phyloP scores from a whole-genome alignment of 2,329 filamentous ascomycete genomes.

The Monosporascus ibericus region DNA sequence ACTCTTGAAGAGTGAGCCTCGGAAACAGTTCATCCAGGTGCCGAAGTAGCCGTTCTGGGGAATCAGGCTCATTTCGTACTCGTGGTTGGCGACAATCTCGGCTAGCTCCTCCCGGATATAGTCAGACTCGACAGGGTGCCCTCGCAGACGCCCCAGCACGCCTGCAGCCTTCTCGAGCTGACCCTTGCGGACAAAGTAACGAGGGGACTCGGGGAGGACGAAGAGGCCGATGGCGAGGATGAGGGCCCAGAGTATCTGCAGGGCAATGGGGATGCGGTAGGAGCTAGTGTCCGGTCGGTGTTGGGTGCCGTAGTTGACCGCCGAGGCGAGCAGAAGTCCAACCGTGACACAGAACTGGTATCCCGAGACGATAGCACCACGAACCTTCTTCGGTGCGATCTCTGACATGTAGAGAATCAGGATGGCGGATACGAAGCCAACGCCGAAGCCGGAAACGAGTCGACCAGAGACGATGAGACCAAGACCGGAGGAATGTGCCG shows the following conservation, averaged over 20 bases:
- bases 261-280: slow-evolving; percentile 74
- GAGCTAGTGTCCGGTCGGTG: slow-evolving; percentile 54
- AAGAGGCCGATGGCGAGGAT: slow-evolving; percentile 68
- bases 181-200: slow-evolving; percentile 78
- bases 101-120: slow-evolving; percentile 74
- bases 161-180: slow-evolving; percentile 57
- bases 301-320: slow-evolving; percentile 67
- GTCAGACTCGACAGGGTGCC: slow-evolving; percentile 64
- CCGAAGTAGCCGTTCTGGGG: slow-evolving; percentile 58
- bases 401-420: slow-evolving; percentile 86
- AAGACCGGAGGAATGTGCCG: slow-evolving; percentile 44
- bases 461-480: slow-evolving; percentile 66
- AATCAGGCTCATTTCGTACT: slow-evolving; percentile 69
- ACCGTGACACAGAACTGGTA: slow-evolving; percentile 83
- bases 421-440: slow-evolving; percentile 74
- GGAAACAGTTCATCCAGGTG: slow-evolving; percentile 66
- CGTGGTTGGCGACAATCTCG: slow-evolving; percentile 85
- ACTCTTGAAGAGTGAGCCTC: slow-evolving; percentile 53
- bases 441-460: slow-evolving; percentile 69
- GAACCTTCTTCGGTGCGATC: slow-evolving; percentile 67
- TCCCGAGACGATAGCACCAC: slow-evolving; percentile 72
- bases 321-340: slow-evolving; percentile 68
- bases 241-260: slow-evolving; percentile 77
- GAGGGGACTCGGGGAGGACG: slow-evolving; percentile 76
- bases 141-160: slow-evolving; percentile 63